These are phyloP conservation scores for Lasiosphaeriaceae sp. DNA, from an alignment of 495 filamentous ascomycete genomes.

Conservation along the genomic window DNA sequence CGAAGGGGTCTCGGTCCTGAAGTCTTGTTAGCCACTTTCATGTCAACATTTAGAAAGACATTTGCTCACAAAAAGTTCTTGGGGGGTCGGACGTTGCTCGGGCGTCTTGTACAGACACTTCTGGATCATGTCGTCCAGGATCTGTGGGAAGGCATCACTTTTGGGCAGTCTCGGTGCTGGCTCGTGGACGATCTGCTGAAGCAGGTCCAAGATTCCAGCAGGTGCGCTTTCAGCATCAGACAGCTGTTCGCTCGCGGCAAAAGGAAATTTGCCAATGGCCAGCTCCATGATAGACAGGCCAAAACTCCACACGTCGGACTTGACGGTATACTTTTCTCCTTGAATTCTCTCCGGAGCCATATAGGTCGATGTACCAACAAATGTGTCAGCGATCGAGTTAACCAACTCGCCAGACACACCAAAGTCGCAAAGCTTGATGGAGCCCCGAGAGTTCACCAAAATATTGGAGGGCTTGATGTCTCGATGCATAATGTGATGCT, in stretches of 20 bases:
- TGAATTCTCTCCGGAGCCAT: slow-evolving; percentile 99
- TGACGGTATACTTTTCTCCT: slow-evolving; percentile 93
- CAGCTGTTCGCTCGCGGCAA: slow-evolving; percentile 69
- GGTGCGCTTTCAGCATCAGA: slow-evolving; percentile 67
- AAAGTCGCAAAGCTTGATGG: slow-evolving; percentile 98
- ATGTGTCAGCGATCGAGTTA: slow-evolving; percentile 96
- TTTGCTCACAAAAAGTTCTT: slow-evolving; percentile 67
- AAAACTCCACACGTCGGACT: slow-evolving; percentile 98
- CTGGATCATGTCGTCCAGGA: slow-evolving; percentile 93
- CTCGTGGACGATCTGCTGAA: slow-evolving; percentile 97
- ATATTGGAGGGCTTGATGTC: slow-evolving; percentile 99
- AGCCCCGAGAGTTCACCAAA: slow-evolving; percentile 85
- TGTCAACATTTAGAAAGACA: background rate
- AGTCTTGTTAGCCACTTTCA: slow-evolving; percentile 18
- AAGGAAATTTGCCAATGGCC: slow-evolving; percentile 94
- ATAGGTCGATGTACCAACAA: slow-evolving; percentile 97
- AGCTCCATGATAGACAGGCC: slow-evolving; percentile 95
- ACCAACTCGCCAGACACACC: slow-evolving; percentile 94
- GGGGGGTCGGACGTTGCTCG: slow-evolving; percentile 82
- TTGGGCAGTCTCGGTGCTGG: slow-evolving; percentile 89
- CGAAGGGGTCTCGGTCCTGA: slow-evolving; percentile 83
- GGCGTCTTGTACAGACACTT: slow-evolving; percentile 90
- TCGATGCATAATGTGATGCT: slow-evolving; percentile 95
- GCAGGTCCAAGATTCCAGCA: slow-evolving; percentile 89
- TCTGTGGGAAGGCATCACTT: slow-evolving; percentile 92